These are phyloP conservation scores for Kluyveromyces sp. DNA, from an alignment of 1,139 yeast species.

Conservation along the genomic window DNA sequence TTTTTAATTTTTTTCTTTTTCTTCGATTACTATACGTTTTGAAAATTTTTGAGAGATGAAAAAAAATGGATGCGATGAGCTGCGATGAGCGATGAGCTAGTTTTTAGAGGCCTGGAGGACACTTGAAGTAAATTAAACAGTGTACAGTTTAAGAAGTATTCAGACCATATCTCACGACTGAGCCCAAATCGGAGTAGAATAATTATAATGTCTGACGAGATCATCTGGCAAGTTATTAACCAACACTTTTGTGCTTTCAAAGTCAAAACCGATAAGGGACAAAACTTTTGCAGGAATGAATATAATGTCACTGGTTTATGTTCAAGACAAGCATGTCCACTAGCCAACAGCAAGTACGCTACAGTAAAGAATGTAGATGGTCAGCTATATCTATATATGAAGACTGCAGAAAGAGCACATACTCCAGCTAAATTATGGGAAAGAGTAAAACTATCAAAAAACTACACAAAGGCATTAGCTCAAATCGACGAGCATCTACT, in stretches of 20 bases:
- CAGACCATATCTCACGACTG: background rate
- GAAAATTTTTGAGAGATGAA: conserved; percentile 9
- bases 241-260: conserved; percentile 87
- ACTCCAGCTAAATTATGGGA: conserved; percentile 94
- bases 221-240: conserved; percentile 87
- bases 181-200: no score
- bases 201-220: conserved; percentile 39
- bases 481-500: conserved; percentile 82
- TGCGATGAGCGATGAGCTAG: conserved; percentile 5
- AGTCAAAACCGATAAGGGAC: conserved; percentile 69
- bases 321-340: conserved; percentile 86
- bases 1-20: background rate
- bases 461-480: conserved; percentile 75
- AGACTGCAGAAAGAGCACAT: conserved; percentile 95
- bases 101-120: no score
- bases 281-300: conserved; percentile 80
- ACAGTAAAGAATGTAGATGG: conserved; percentile 90
- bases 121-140: background rate
- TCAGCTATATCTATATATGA: conserved; percentile 82
- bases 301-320: conserved; percentile 89
- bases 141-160: background rate
- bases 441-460: conserved; percentile 78
- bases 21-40: conserved; percentile 4
- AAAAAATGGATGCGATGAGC: conserved; percentile 16
- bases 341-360: conserved; percentile 93